Base-by-base conservation (phyloP, 768 basidiomycete genomes). In the Rhizopogon rudus region DNA sequence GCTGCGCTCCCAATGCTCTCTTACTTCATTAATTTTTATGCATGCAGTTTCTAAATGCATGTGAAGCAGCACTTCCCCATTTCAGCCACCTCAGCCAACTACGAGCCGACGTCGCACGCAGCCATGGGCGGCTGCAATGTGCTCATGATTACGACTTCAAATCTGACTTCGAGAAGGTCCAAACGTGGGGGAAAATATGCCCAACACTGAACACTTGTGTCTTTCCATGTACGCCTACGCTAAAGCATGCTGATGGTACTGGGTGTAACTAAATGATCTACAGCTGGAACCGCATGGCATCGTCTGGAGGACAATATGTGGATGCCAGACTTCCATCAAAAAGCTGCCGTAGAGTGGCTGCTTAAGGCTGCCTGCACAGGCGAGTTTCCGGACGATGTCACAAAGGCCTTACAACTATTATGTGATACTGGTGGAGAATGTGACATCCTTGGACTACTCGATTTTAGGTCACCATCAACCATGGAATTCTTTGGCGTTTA, bases 231-330 rank as follows among this genome's bases (percentile, higher is more conserved):
- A n/a, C 53, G 16, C 37, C 41, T n/a, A 25, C 13, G 10, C 37
- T 20, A 8, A n/a, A n/a, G 5, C n/a, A 22, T 41, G 22, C n/a
- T 25, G 1, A 39, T 35, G 25, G 10, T n/a, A 3, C 31, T 37
- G 17, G 20, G n/a, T 20, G n/a, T 22, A 16, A n/a, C 22, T 51
- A 25, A 28, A 37, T 17, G 33, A 53, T 16, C 5, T 16, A 52
- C 42, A 56, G 55, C 53, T 29, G 55, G 55, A 25, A 31, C 44
- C 1, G 42, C 45, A 20, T 56, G 53, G 55, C 51, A 56, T 53
- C 53, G 55, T 56, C 29, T 56, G 6, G 25, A 44, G 33, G 43
- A 54, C 16, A 29, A 55, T 16, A 53, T 43, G 44, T 56, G 55
- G 54, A 31, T 43, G 42, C 55, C 55, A 12, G 55, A 56, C 28